A percentile compares a stretch with the other conserved stretches of the same genome.
Evolutionary conservation across 768 basidiomycete species (phyloP).

Genomic region (Mycena maculata): DNA sequence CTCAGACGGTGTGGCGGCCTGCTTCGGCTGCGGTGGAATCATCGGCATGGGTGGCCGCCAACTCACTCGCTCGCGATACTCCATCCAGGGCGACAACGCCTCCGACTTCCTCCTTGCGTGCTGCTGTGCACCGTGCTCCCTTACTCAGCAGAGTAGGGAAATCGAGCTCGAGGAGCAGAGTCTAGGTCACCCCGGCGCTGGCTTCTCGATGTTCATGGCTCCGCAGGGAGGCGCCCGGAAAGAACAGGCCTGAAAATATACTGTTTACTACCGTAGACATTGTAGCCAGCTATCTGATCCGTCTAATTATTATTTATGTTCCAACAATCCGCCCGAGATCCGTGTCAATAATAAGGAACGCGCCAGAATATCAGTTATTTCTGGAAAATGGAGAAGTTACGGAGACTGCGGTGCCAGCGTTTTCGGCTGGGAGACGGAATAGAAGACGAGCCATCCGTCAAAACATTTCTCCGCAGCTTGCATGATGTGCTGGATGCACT

Average conservation of each 20-base stretch:
- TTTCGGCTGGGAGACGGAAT: not conserved
- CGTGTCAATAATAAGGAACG: not conserved
- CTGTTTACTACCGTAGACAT: not conserved
- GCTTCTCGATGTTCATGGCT: slow-evolving; percentile 33
- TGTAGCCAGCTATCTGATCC: not conserved
- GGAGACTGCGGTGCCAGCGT: slow-evolving; percentile 25
- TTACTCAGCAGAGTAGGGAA: slow-evolving; percentile 55
- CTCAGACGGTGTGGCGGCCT: slow-evolving; percentile 29
- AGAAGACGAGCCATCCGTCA: not conserved
- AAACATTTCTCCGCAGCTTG: slow-evolving; percentile 10
- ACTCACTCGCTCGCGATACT: slow-evolving; percentile 43
- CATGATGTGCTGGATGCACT: slow-evolving; percentile 14
- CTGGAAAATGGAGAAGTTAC: slow-evolving; percentile 5
- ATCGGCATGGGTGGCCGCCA: slow-evolving; percentile 31
- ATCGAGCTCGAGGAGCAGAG: slow-evolving; percentile 52
- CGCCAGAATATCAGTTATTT: not conserved
- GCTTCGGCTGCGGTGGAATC: slow-evolving; percentile 32
- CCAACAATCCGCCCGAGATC: not conserved
- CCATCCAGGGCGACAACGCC: slow-evolving; percentile 46
- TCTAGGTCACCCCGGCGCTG: slow-evolving; percentile 33
- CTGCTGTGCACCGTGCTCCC: slow-evolving; percentile 54
- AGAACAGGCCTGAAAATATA: slow-evolving; percentile 5
- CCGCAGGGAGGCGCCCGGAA: slow-evolving; percentile 21
- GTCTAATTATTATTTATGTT: not conserved
- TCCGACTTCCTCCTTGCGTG: slow-evolving; percentile 47